These are phyloP conservation scores for Fusarium napiforme DNA, from an alignment of 2,329 filamentous ascomycete species.

Conservation along the genomic window DNA sequence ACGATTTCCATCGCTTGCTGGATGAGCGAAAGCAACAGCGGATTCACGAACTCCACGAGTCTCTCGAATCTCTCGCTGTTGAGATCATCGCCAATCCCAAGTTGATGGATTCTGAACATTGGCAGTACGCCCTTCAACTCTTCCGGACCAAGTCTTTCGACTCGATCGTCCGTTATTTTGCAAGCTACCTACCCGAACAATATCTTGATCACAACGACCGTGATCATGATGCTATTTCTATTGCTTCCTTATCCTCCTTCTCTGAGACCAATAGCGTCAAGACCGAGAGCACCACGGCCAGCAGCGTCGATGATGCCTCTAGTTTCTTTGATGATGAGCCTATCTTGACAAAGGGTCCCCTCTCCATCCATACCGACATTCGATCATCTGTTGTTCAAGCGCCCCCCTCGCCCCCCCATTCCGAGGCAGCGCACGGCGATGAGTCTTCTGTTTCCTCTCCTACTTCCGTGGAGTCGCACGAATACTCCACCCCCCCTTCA, in stretches of 20 bases:
- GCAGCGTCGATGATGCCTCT: constrained; percentile 52
- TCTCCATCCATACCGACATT: constrained; percentile 43
- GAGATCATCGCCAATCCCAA: constrained; percentile 70
- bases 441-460: constrained; percentile 55
- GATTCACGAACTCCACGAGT: constrained; percentile 64
- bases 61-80: constrained; percentile 66
- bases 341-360: constrained; percentile 59
- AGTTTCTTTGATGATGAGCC: constrained; percentile 58
- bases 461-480: constrained; percentile 48
- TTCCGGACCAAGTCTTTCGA: constrained; percentile 69
- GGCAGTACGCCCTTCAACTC: constrained; percentile 67
- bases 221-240: constrained; percentile 43
- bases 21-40: constrained; percentile 65
- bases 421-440: constrained; percentile 60
- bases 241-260: constrained; percentile 51
- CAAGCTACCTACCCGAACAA: constrained; percentile 66
- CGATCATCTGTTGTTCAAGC: constrained; percentile 36
- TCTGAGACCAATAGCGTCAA: constrained; percentile 53
- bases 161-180: constrained; percentile 69
- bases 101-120: constrained; percentile 68
- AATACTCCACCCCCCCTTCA: constrained; percentile 54
- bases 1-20: constrained; percentile 66
- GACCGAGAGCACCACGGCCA: constrained; percentile 53
- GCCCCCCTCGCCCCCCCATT: constrained; percentile 57
- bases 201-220: constrained; percentile 57